These are phyloP conservation scores for Encephalitozoon intestinalis DNA, from an alignment of 371 early-diverging fungal genomes.

Conservation along the genomic window DNA sequence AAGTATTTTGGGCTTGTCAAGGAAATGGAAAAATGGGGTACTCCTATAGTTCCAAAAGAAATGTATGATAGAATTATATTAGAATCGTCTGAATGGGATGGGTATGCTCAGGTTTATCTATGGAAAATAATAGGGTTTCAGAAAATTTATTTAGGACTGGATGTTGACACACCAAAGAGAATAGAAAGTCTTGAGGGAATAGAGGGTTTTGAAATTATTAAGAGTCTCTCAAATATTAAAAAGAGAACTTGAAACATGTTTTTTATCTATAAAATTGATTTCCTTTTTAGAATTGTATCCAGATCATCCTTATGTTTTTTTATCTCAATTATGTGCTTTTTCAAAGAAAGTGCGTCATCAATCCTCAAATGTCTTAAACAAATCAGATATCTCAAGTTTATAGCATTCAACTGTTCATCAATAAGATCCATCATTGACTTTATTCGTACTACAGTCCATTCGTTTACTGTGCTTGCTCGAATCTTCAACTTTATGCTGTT, in stretches of 20 bases:
- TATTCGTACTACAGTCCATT: not conserved
- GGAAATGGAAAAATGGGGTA: constrained; percentile 12
- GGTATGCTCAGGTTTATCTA: constrained; percentile 37
- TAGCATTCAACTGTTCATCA: not conserved
- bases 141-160: constrained; percentile 27
- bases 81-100: constrained; percentile 12
- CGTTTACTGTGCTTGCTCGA: not conserved
- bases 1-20: constrained; percentile 8
- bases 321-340: not conserved
- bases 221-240: not conserved
- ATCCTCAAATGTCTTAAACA: not conserved
- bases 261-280: not conserved
- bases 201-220: constrained; percentile 35
- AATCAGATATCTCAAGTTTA: not conserved
- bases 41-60: constrained; percentile 5
- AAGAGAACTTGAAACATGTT: not conserved
- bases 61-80: constrained; percentile 16
- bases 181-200: constrained; percentile 1
- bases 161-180: constrained; percentile 3
- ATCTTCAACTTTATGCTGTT: not conserved
- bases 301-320: not conserved
- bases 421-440: not conserved
- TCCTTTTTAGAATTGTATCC: not conserved
- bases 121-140: constrained; percentile 38
- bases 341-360: not conserved